Evolutionary conservation across 176 grass and related monocot genomes (phyloP).

Genomic region (Aegilops speltoides): DNA sequence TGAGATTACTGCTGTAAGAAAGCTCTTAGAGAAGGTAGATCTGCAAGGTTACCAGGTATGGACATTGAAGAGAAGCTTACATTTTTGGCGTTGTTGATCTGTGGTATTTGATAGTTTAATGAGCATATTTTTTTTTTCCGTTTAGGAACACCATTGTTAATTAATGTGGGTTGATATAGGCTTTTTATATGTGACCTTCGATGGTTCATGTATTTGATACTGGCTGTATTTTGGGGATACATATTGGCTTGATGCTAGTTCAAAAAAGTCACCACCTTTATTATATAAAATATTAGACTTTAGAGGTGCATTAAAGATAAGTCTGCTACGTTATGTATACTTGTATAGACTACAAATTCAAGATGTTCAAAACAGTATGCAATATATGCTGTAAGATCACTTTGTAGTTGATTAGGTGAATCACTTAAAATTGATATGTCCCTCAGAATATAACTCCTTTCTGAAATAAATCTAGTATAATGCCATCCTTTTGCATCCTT

Average conservation of each 20-base stretch:
- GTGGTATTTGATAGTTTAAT: background rate
- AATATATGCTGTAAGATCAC: conserved; percentile 24
- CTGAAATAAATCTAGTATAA: background rate
- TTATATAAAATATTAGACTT: background rate
- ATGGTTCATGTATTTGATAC: background rate
- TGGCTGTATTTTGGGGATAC: conserved; percentile 4
- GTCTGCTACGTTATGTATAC: conserved; percentile 4
- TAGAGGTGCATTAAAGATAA: background rate
- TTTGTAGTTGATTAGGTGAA: background rate
- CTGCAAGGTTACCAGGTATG: conserved; percentile 91
- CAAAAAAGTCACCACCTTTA: background rate
- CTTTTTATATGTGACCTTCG: background rate
- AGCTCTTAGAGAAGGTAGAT: conserved; percentile 71
- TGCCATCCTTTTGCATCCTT: conserved; percentile 10
- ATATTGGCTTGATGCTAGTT: conserved; percentile 13
- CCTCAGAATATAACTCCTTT: background rate
- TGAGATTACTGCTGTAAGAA: conserved; percentile 74
- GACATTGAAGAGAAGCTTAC: conserved; percentile 6
- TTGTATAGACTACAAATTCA: background rate
- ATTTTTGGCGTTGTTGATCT: conserved; percentile 21
- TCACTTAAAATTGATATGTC: background rate
- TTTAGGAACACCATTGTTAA: background rate
- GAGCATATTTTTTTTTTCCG: background rate
- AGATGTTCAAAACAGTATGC: conserved; percentile 28
- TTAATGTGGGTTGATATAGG: background rate